Base-by-base conservation (phyloP, 257 asterid genomes). In the Pogostemon cablin region DNA sequence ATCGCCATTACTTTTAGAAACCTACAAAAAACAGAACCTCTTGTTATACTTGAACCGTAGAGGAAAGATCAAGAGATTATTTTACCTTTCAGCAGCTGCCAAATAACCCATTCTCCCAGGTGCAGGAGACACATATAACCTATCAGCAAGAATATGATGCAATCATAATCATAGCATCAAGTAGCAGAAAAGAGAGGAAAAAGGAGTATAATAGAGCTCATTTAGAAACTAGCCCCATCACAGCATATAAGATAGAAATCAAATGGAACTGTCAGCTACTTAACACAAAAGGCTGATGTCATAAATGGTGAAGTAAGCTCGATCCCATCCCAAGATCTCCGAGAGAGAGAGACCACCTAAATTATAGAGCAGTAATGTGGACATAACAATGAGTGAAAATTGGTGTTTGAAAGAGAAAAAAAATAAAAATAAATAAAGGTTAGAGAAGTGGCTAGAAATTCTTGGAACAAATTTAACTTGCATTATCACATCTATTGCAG, bases 71-170 rank as follows among this genome's bases (percentile, higher is more conserved):
- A 37, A 75, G 59, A 64, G 46, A 53, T 53, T 67, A 17, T 52
- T 35, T 15, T 72, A 90, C 98, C 98, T 85, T 84, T 88, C 80
- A 64, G 74, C 95, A 8, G 96, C 95, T 62, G 90, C 93, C 68
- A 76, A 68, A 84, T 79, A 93, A 68, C 98, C 98, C 95, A 93
- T 87, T 77, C 71, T 87, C 57, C 90, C 90, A 68, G 98, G 98
- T 43, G 91, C 80, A 17, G 97, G 97, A 74, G 90, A 75, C 62
- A 87, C 90, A 75, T 86, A 90, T 68, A 93, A 80, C 98, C 98
- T 92, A 75, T 66, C 67, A 66, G 61, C 63, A 71, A 71, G 73
- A 57, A 37, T 2, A 32, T 3, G 10, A 54, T n/a, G 54, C 17
- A 8, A 64, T 70, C 62, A 46, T 54, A 59, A 74, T n/a, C 60